phyloP scores from a whole-genome alignment of 2,329 filamentous ascomycete genomes.

The Torrubiella hemipterigena region DNA sequence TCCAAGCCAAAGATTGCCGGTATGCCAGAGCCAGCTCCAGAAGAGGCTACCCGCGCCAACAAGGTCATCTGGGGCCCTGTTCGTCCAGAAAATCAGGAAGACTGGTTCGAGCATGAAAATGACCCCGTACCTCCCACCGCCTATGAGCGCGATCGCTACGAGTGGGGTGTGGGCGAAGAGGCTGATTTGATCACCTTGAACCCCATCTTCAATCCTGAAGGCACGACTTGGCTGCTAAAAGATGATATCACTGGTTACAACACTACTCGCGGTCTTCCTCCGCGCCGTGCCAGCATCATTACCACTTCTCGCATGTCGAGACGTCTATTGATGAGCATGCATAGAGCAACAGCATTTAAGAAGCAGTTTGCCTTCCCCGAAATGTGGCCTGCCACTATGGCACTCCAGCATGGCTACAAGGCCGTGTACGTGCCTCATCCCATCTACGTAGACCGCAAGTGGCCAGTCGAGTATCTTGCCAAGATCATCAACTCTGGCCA shows the following conservation, averaged over 20 bases:
- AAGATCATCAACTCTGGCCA: conserved; percentile 68
- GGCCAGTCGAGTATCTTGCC: conserved; percentile 70
- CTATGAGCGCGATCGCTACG: conserved; percentile 68
- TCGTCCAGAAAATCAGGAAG: conserved; percentile 52
- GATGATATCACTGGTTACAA: conserved; percentile 83
- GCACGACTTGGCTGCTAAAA: conserved; percentile 71
- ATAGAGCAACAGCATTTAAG: conserved; percentile 72
- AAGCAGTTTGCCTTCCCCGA: conserved; percentile 90
- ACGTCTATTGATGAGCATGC: conserved; percentile 74
- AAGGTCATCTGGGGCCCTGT: conserved; percentile 76
- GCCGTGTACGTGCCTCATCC: conserved; percentile 86
- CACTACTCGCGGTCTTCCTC: conserved; percentile 42
- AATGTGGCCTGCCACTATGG: conserved; percentile 87
- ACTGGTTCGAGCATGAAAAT: conserved; percentile 62
- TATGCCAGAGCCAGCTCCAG: conserved; percentile 24
- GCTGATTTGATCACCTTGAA: conserved; percentile 88
- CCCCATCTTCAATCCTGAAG: conserved; percentile 79
- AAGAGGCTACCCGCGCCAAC: conserved; percentile 29
- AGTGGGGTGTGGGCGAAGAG: conserved; percentile 82
- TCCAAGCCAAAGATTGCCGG: no score
- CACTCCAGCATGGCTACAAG: conserved; percentile 86
- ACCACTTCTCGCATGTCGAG: conserved; percentile 76
- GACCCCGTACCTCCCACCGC: conserved; percentile 58
- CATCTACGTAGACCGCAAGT: conserved; percentile 74
- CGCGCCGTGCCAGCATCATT: conserved; percentile 78